Percentiles rank a stretch among this genome's conserved stretches.
These are phyloP conservation scores for Rubia peregrina DNA, from an alignment of 305 asterid species.

Conservation along the genomic window DNA sequence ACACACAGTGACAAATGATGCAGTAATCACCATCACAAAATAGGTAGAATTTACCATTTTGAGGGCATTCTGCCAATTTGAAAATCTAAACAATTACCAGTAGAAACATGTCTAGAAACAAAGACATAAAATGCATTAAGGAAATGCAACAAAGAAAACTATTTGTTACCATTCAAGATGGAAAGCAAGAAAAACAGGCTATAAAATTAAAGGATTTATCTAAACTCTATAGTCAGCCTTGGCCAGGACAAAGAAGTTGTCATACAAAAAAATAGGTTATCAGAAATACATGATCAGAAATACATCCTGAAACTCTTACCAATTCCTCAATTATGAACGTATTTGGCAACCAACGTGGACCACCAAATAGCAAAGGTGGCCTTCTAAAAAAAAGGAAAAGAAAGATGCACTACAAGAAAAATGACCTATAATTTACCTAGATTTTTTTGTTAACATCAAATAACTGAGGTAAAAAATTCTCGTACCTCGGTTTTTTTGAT, in stretches of 20 bases:
- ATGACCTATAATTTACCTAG: too few species aligned
- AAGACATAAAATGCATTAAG: neutral
- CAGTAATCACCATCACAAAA: too few species aligned
- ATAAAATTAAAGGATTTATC: neutral
- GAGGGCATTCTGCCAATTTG: too few species aligned
- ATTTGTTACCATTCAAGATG: slow-evolving; percentile 5
- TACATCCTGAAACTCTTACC: neutral
- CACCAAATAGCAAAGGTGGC: neutral
- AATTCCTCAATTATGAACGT: neutral
- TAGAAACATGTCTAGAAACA: neutral
- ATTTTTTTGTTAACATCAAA: too few species aligned
- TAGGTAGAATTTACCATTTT: too few species aligned
- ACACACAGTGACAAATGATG: too few species aligned
- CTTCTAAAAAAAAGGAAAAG: neutral
- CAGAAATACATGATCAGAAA: neutral
- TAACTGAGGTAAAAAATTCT: too few species aligned
- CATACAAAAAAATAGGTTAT: neutral
- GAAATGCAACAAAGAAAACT: neutral
- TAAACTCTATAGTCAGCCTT: neutral
- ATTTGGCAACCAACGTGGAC: neutral
- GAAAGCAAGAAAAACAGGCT: neutral
- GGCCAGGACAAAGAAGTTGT: neutral
- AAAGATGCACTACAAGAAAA: too few species aligned
- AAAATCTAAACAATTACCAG: too few species aligned
- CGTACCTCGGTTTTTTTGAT: too few species aligned